Conservation (phyloP, 164 flowering plant species). For the Pachysandra terminalis region DNA sequence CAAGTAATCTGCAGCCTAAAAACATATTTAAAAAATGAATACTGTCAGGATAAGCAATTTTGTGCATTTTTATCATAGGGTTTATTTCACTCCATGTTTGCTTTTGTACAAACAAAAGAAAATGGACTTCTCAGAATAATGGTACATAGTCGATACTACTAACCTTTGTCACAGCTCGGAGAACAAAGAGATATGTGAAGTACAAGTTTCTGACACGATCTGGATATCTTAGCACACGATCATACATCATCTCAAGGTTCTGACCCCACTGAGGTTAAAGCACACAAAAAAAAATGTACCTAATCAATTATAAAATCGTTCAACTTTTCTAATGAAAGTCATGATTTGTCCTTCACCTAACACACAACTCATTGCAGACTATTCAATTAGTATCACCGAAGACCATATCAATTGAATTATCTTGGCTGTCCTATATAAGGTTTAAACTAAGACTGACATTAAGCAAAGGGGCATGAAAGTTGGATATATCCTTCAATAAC, state of each 20-base stretch:
- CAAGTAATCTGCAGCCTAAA: slow-evolving; percentile 81
- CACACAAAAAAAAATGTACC: not conserved
- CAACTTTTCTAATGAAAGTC: not conserved
- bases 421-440: not conserved
- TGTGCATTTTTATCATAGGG: too few species aligned
- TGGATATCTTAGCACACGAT: slow-evolving; percentile 78
- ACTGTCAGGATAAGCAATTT: not conserved
- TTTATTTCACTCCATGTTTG: too few species aligned
- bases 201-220: slow-evolving; percentile 90
- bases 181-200: slow-evolving; percentile 94
- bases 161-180: slow-evolving; percentile 94
- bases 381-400: not conserved
- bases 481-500: too few species aligned
- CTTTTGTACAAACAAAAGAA: too few species aligned
- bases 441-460: too few species aligned
- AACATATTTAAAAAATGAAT: slow-evolving; percentile 7
- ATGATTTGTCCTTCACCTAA: not conserved
- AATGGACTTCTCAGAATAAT: too few species aligned
- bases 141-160: slow-evolving; percentile 9
- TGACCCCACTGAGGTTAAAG: slow-evolving; percentile 78
- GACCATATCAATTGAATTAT: not conserved
- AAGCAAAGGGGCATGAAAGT: too few species aligned
- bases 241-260: slow-evolving; percentile 68
- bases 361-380: not conserved
- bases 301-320: not conserved